Evolutionary conservation across 2,329 filamentous ascomycete species (phyloP), one percentile per base, ranked within the genome.

Genomic region (Aureobasidium subglaciale): DNA sequence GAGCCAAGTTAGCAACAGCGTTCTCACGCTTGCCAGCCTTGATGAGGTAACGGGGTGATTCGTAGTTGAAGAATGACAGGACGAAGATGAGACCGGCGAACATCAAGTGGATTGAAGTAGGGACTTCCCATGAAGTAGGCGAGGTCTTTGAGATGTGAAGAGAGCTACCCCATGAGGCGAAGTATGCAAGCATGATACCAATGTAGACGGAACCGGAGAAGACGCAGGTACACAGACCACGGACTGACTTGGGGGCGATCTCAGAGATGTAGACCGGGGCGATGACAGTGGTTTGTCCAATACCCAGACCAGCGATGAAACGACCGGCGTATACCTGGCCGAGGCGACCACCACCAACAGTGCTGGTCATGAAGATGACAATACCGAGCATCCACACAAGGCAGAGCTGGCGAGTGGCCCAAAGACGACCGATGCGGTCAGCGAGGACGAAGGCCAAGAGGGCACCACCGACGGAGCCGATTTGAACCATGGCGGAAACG

Each of bases 401-500:
- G 54, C 71, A 74, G 8, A 74, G 67, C 49, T 70, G 65, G n/a
- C 71, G 64, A 25, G 71, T 73, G 5, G 72, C 71, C 70, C 71
- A 73, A 6, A 74, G 59, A 60, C 72, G 71, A 30, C 72, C 72
- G 41, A 74, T 70, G 42, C 65, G 67, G 40, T 73, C 73, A 40
- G 77, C 77, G 40, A 77, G 69, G 61, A 75, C 73, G 63, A 78
- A 79, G 7, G 76, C 77, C 60, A 85, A 76, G 24, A 87, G 74
- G 35, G 86, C 84, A 52, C 87, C 87, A 2, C 75, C 83, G 25
- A 90, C 85, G 27, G 81, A 86, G 24, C 87, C 87, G 63, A 90
- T 82, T 70, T 90, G 87, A 0, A 90, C 87, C 87, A 90, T 90
- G 53, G 85, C 80, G 2, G 85, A 84, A 54, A 90, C 84, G 68